Base-by-base conservation (phyloP, 208 protist genomes). In the Endotrypanum monterogeii region DNA sequence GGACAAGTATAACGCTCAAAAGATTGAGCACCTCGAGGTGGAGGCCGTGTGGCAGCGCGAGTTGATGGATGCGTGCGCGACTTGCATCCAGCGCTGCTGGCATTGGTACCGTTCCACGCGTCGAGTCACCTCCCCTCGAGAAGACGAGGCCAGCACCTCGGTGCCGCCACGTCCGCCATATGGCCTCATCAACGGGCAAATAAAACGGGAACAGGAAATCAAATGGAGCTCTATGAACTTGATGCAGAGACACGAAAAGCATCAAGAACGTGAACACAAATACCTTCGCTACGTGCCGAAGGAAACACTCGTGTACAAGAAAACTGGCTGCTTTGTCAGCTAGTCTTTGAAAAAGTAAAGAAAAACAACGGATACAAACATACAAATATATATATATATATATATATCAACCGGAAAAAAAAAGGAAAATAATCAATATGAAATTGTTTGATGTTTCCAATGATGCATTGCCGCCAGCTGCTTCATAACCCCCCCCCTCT, bases 51-150 rank as follows among this genome's bases (percentile, higher is more conserved):
- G 92, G 92, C 83, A 89, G 55, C 80, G 72, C 58, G 76, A 84
- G 18, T 62, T 96, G 44, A 82, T 95, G 67, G 76, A 91, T 51
- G 82, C 78, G 63, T 76, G 76, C 56, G 92, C 90, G 25, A 70
- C 39, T 20, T 94, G 88, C 8, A 96, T 96, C 51, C 89, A 96
- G 76, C 75, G 79, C 61, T 86, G 78, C 76, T 96, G 85, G 85
- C 81, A 86, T 60, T 89, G 82, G 80, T 92, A 93, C 79, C 77
- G 83, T 48, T 84, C 73, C 73, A 25, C 51, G 32, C 74, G 44
- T n/a, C n/a, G n/a, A n/a, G n/a, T n/a, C n/a, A n/a, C n/a, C n/a
- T n/a, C n/a, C n/a, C 67, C 50, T 67, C 54, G 71, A 72, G 32
- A 57, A 69, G 20, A 52, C 81, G 55, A 80, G 16, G 52, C 67